Base-by-base conservation (phyloP, 2,329 filamentous ascomycete species). In the Microcera coccophila region DNA sequence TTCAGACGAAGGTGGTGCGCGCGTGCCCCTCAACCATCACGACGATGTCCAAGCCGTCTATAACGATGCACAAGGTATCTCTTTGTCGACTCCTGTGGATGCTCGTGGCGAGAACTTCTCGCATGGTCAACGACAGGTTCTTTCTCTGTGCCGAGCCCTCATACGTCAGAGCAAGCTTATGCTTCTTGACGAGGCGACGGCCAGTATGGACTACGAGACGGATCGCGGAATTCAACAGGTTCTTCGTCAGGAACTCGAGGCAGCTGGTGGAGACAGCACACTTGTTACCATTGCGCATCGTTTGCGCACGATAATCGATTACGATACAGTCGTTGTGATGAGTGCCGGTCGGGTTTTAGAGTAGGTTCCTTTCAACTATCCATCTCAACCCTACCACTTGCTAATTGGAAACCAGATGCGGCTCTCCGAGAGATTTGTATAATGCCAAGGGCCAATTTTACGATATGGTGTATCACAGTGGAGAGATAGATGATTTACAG, bases 261-360 rank as follows among this genome's bases (percentile, higher is more conserved):
- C 64, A 33, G 61, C 63, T 1, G 68, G 65, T 4, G 61, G 67
- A 10, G 70, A 70, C 19, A 66, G 74, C 18, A 81, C 78, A 9
- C 64, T 81, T 4, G 71, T 81, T 16, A 78, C 76, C 3, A 78
- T 81, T 48, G 77, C 76, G 5, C 78, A 81, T 58, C 70, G 77
- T 4, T 60, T 81, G 36, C 65, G 73, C 32, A 81, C 78, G 0
- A 79, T 82, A 39, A 73, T 79, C 43, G 77, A 81, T 58, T 81
- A 79, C 48, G 77, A 82, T 53, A 68, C 67, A 21, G 70, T 82
- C 1, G 69, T 81, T 3, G 77, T 82, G 14, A 73, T 82, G 73
- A 70, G 69, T 7, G 70, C 67, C 0, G 78, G 78, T 1, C 63
- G 63, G 21, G 74, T 81, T 5, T 51, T 76, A 9, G 77, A 81